These are phyloP conservation scores for Holtermannia corniformis DNA, from an alignment of 768 basidiomycete species.

Conservation along the genomic window DNA sequence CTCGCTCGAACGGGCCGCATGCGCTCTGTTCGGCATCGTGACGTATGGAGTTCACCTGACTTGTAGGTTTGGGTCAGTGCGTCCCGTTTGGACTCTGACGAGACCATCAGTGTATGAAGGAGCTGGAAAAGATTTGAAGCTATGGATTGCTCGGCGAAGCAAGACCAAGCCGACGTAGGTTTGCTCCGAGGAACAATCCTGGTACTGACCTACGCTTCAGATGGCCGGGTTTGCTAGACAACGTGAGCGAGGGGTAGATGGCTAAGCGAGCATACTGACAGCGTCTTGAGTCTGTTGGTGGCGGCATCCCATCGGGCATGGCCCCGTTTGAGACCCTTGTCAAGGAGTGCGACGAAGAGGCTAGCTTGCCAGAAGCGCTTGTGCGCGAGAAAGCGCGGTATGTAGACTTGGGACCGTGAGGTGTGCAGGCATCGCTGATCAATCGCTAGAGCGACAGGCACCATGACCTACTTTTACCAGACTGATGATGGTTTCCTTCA, in stretches of 20 bases:
- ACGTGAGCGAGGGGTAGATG: constrained; percentile 41
- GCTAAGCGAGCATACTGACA: constrained; percentile 25
- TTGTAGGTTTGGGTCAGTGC: constrained; percentile 18
- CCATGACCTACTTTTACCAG: constrained; percentile 71
- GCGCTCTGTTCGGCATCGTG: constrained; percentile 75
- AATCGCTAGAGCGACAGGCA: constrained; percentile 50
- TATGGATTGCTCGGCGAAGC: constrained; percentile 85
- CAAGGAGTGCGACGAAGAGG: constrained; percentile 92
- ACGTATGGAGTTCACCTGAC: constrained; percentile 92
- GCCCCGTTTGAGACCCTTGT: constrained; percentile 61
- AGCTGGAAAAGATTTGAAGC: constrained; percentile 44
- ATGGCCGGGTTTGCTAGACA: constrained; percentile 80
- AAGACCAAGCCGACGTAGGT: constrained; percentile 80
- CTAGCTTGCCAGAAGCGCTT: constrained; percentile 61
- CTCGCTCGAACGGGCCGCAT: constrained; percentile 80
- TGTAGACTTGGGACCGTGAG: too few relatives aligned
- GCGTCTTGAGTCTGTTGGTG: constrained; percentile 54
- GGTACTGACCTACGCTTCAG: constrained; percentile 25
- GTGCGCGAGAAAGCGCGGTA: constrained; percentile 52
- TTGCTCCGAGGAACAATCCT: too few relatives aligned
- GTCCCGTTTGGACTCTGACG: not conserved
- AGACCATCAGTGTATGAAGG: constrained; percentile 35
- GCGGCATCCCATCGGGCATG: constrained; percentile 79
- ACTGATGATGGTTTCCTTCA: constrained; percentile 64
- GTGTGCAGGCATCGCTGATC: too few relatives aligned